These are phyloP conservation scores for Citrus mangshanensis DNA, from an alignment of 345 rosid species.

Conservation along the genomic window DNA sequence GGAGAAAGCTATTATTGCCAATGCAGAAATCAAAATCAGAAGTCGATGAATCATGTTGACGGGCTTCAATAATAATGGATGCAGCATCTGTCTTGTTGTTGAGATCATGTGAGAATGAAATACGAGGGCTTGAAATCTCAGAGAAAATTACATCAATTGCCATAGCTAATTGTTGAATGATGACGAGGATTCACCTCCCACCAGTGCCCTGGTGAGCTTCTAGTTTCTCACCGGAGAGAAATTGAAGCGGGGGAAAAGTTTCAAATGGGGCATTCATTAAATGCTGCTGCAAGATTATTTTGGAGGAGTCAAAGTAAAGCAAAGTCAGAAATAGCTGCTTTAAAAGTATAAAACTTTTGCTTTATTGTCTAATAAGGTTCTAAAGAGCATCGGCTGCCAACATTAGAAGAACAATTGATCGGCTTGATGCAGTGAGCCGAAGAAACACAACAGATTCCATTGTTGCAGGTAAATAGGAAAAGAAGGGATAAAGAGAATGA, in stretches of 20 bases:
- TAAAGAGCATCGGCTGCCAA: background rate
- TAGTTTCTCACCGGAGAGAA: conserved; percentile 9
- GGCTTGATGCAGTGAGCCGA: conserved; percentile 2
- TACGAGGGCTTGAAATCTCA: conserved; percentile 61
- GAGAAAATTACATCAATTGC: conserved; percentile 66
- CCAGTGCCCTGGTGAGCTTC: no score
- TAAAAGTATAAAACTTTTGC: conserved; percentile 4
- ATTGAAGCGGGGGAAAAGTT: conserved; percentile 26
- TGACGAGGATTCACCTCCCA: no score
- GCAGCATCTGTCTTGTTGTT: conserved; percentile 33
- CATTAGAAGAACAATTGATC: background rate
- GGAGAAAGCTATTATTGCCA: conserved; percentile 35
- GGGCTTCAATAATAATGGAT: background rate
- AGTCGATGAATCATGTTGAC: background rate
- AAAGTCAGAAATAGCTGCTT: conserved; percentile 63
- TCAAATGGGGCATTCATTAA: conserved; percentile 15
- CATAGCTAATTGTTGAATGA: conserved; percentile 28
- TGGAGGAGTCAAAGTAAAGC: conserved; percentile 20
- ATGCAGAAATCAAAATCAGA: conserved; percentile 72
- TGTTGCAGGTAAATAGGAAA: conserved; percentile 13
- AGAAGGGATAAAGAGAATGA: conserved; percentile 25
- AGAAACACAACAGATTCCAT: conserved; percentile 22
- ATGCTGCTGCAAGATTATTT: conserved; percentile 11
- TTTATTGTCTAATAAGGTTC: background rate
- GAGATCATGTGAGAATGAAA: conserved; percentile 74